Evolutionary conservation across 306 rosid genomes (phyloP), one percentile per base, ranked within the genome.

Genomic region (Citrullus mucosospermus): DNA sequence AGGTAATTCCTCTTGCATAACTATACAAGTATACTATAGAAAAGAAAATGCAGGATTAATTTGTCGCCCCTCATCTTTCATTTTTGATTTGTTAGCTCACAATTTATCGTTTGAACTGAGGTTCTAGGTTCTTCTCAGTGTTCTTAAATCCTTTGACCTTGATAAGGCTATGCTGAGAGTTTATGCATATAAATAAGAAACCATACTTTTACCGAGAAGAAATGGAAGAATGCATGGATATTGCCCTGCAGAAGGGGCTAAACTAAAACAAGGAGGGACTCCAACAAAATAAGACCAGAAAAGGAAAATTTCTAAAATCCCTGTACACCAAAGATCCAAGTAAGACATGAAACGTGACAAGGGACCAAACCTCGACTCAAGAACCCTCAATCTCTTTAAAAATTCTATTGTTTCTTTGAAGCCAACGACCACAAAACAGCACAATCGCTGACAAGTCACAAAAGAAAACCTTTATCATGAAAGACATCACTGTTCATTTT

Each of bases 1-100:
- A 71, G 90, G 98, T 92, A 79, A 80, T 86, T 79, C 25, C 53
- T 72, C 9, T 66, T 20, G 28, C 62, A 4, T 9, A 57, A 20
- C 4, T 28, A 13, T 72, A n/a, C 6, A 4, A 28, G 3, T 46
- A 17, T 36, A 50, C 32, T 12, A 12, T 25, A 25, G 43, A 28
- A 48, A 9, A 66, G 44, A 46, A 13, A 46, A 46, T 46, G 9
- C 57, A 44, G 57, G 36, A 46, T 2, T 43, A 44, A 44, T 48
- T 69, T 69, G 28, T 1, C 28, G 36, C 56, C n/a, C 39, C 17
- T 22, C 56, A 16, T 48, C 58, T 71, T 25, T 44, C 39, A 3
- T 13, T 14, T 71, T 50, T 32, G 58, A 71, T 46, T 71, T 71
- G 58, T 48, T 28, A 13, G 58, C 46, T 70, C 58, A 46, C 10